Base-by-base conservation (phyloP, 257 asterid species). In the Handroanthus guayacan region DNA sequence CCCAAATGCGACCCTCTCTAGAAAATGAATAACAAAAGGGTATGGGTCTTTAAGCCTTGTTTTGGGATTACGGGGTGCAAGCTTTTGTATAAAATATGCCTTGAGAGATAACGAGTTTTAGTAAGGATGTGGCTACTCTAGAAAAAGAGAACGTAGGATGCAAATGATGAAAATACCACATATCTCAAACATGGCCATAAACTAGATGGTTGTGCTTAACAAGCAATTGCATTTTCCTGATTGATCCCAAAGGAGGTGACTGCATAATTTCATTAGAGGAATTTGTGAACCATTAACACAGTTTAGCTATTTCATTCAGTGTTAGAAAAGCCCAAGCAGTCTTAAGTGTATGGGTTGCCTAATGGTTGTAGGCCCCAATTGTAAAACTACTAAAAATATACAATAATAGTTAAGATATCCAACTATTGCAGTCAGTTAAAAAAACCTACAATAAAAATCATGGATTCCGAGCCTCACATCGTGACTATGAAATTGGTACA, bases 401-500 rank as follows among this genome's bases (percentile, higher is more conserved):
- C 31, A 25, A 67, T n/a, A 45, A 43, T 17, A 63, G 48, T 55
- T 45, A 6, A 17, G 8, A 14, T 18, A 36, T 18, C 37, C 31
- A 1, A 25, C 31, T 25, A 25, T 51, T 34, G 55, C 31, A 37
- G 11, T 67, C 52, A 47, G 34, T 76, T 10, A 16, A 69, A 45
- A 56, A 43, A 25, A 25, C 31, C 61, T 68, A 14, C 14, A 45
- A 10, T 14, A 45, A 62, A 5, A 41, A 71, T 20, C 68, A 77
- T 61, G 44, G 66, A 60, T 25, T 25, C 45, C 56, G 71, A 79
- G 61, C 44, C 75, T 76, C 44, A 52, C 52, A 25, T 64, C 50
- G 16, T 78, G 75, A 75, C 50, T 58, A 52, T 69, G 80, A 41
- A 77, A 75, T 75, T 83, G 17, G 48, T 89, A 79, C 87, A 90